Base-by-base conservation (phyloP, 2,329 filamentous ascomycete species). In the Colletotrichum sp. region DNA sequence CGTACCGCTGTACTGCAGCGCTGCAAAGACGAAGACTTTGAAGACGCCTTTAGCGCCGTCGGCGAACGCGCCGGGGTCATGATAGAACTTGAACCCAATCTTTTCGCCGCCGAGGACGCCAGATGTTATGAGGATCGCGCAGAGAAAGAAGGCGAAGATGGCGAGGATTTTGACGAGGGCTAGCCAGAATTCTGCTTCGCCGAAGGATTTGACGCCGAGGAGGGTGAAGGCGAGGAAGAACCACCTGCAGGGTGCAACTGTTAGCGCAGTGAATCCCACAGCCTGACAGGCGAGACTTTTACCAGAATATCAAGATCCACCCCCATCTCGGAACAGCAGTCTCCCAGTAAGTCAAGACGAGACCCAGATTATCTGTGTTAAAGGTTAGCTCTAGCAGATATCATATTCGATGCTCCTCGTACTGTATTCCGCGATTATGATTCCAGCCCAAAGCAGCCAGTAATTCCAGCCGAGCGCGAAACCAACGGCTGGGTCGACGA, bases 241-340 rank as follows among this genome's bases (percentile, higher is more conserved):
- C 16, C 8, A 84, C 78, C 90, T 92, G 60, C 89, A 81, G 60
- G 8, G 72, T 24, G 15, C 12, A 22, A 9, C 24, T 4, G 9
- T 30, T 10, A 30, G 34, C 26, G 6, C 7, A 4, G 5, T 34
- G 0, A 80, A 84, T 10, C 93, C 88, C 44, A 93, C 4, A 52
- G 6, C 44, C 44, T 52, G 22, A 22, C 44, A 52, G 44, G 82
- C 4, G 92, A 16, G 15, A 2, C 1, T 59, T 81, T 8, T 89
- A 85, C 85, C 91, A 89, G 78, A 93, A 92, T 36, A 93, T 92
- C 68, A 93, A 80, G 78, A 90, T 92, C 60, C 93, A 84, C 0
- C 89, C 92, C 88, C 91, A 93, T 3, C 91, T 91, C 0, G 92
- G 92, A 68, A 94, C 32, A 91, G 75, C 89, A 88, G 60, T 90